A percentile compares a stretch with the other conserved stretches of the same genome.
phyloP scores from a whole-genome alignment of 768 basidiomycete species.

The Russula foetens region DNA sequence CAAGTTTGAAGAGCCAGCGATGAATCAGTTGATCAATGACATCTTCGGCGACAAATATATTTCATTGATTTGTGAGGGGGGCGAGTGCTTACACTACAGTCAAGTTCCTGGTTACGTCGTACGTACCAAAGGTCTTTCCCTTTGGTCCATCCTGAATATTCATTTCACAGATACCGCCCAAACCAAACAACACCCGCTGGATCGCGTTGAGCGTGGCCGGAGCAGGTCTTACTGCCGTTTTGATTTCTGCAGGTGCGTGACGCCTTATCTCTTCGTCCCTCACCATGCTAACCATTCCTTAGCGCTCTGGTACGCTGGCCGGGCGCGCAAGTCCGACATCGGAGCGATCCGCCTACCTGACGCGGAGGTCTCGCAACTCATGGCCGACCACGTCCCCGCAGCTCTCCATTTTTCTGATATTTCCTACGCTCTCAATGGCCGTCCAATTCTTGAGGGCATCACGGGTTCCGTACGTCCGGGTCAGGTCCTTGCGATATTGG shows the following conservation, averaged over 20 bases:
- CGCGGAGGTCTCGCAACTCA: conserved; percentile 72
- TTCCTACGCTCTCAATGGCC: conserved; percentile 64
- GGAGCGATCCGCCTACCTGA: conserved; percentile 73
- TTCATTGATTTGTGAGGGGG: conserved; percentile 76
- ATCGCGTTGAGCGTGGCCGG: conserved; percentile 78
- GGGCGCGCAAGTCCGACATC: conserved; percentile 56
- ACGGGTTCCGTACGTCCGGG: conserved; percentile 83
- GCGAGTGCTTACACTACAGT: conserved; percentile 90
- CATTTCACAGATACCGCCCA: conserved; percentile 51
- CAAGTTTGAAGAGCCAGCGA: conserved; percentile 90
- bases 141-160: not conserved
- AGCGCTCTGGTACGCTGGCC: conserved; percentile 91
- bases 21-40: conserved; percentile 90
- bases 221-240: conserved; percentile 65
- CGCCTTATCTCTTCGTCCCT: not conserved
- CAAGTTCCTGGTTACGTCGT: conserved; percentile 92
- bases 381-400: conserved; percentile 92
- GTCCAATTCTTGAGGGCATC: conserved; percentile 69
- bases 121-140: conserved; percentile 20
- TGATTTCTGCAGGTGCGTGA: conserved; percentile 50
- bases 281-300: conserved; percentile 10
- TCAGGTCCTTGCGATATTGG: conserved; percentile 93
- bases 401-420: conserved; percentile 85
- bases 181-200: conserved; percentile 77
- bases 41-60: conserved; percentile 93